These are phyloP conservation scores for Fonsecaea erecta DNA, from an alignment of 2,329 filamentous ascomycete species.

Conservation along the genomic window DNA sequence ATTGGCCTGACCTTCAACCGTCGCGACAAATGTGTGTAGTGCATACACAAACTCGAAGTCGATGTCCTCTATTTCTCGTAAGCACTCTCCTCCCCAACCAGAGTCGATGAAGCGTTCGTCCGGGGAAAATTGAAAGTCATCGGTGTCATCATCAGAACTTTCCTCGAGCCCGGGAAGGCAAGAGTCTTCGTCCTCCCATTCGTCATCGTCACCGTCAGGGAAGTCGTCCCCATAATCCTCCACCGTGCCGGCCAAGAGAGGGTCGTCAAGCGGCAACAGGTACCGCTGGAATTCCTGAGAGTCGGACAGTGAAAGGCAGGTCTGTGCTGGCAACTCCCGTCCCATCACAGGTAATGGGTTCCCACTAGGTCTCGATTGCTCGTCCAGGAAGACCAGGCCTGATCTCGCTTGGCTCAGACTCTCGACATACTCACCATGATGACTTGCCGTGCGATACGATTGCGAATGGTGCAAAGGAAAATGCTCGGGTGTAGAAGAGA, in stretches of 20 bases:
- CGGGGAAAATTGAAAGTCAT: slow-evolving; percentile 61
- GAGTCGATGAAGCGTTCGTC: slow-evolving; percentile 70
- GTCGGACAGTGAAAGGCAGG: slow-evolving; percentile 26
- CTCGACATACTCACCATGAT: slow-evolving; percentile 57
- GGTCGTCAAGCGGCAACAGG: slow-evolving; percentile 50
- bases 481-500: slow-evolving; percentile 38
- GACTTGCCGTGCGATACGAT: slow-evolving; percentile 37
- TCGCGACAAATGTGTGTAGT: slow-evolving; percentile 94
- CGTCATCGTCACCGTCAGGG: slow-evolving; percentile 29
- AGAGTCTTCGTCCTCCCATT: slow-evolving; percentile 41
- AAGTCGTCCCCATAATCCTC: slow-evolving; percentile 23
- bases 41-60: slow-evolving; percentile 99
- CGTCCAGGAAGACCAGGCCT: slow-evolving; percentile 18
- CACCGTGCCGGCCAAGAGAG: slow-evolving; percentile 43
- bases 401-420: background rate
- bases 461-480: slow-evolving; percentile 42
- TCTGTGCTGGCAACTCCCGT: background rate
- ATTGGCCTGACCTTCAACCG: slow-evolving; percentile 97
- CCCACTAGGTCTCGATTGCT: background rate
- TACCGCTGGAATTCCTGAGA: slow-evolving; percentile 42
- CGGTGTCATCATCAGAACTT: slow-evolving; percentile 62
- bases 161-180: slow-evolving; percentile 54
- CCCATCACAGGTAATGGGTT: background rate
- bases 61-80: slow-evolving; percentile 95
- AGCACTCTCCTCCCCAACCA: slow-evolving; percentile 79